Evolutionary conservation across 2,329 filamentous ascomycete species (phyloP).

Genomic region (Pestalotiopsis sp.): DNA sequence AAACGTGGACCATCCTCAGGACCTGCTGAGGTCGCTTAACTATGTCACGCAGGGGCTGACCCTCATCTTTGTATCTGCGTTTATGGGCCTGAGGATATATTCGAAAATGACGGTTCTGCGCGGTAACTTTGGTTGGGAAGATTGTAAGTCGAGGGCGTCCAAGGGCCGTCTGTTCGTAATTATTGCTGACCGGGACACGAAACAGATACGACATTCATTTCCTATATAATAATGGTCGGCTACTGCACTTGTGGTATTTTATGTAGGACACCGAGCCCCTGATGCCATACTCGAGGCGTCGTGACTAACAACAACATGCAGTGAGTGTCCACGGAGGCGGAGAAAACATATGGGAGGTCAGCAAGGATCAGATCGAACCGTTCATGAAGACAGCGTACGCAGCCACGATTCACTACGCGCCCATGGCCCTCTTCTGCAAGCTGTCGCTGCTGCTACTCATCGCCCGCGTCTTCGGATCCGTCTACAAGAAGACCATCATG

Average conservation of each 20-base stretch:
- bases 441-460: slow-evolving; percentile 46
- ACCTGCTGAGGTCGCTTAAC: slow-evolving; percentile 29
- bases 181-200: not conserved
- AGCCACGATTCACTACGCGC: slow-evolving; percentile 46
- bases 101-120: slow-evolving; percentile 24
- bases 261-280: slow-evolving; percentile 18
- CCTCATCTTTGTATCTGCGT: slow-evolving; percentile 26
- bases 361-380: slow-evolving; percentile 26
- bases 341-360: slow-evolving; percentile 36
- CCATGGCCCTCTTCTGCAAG: slow-evolving; percentile 45
- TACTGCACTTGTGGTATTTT: slow-evolving; percentile 28
- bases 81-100: slow-evolving; percentile 27
- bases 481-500: slow-evolving; percentile 39
- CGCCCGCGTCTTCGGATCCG: slow-evolving; percentile 41
- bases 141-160: slow-evolving; percentile 25
- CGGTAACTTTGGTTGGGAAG: slow-evolving; percentile 23
- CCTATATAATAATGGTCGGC: slow-evolving; percentile 24
- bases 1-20: slow-evolving; percentile 27
- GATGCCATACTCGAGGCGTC: not conserved
- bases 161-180: no score
- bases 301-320: not conserved
- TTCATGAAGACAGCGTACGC: slow-evolving; percentile 43
- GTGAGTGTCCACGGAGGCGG: slow-evolving; percentile 37
- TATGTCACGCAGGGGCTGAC: slow-evolving; percentile 31
- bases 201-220: not conserved